Evolutionary conservation across 306 rosid genomes (phyloP).

Genomic region (Pyrus pyrifolia): DNA sequence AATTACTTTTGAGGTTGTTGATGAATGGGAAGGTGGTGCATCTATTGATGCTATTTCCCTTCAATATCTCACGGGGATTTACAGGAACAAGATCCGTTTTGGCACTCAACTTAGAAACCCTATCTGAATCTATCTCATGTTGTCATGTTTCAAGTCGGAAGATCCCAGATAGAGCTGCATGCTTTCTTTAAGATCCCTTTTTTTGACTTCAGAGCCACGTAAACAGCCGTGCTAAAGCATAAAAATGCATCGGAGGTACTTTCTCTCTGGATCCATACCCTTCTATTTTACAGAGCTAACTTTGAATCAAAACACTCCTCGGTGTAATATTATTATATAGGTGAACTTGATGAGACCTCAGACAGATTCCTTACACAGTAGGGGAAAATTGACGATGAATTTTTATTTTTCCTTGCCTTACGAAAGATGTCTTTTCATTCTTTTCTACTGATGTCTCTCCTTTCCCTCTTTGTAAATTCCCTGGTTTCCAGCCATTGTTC

Average conservation of each 20-base stretch:
- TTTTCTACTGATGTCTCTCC: neutral
- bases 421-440: neutral
- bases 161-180: slow-evolving; percentile 22
- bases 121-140: slow-evolving; percentile 22
- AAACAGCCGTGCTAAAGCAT: slow-evolving; percentile 17
- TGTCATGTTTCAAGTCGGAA: slow-evolving; percentile 23
- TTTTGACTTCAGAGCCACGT: slow-evolving; percentile 18
- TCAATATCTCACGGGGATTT: slow-evolving; percentile 36
- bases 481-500: neutral
- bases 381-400: slow-evolving; percentile 14
- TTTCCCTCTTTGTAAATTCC: neutral
- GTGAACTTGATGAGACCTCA: slow-evolving; percentile 37
- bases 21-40: slow-evolving; percentile 31
- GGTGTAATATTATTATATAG: slow-evolving; percentile 45
- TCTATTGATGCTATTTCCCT: slow-evolving; percentile 42
- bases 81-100: slow-evolving; percentile 33
- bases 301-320: slow-evolving; percentile 26
- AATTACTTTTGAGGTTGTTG: slow-evolving; percentile 34
- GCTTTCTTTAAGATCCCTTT: slow-evolving; percentile 18
- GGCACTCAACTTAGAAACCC: slow-evolving; percentile 33
- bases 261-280: slow-evolving; percentile 33
- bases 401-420: neutral
- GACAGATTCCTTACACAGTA: slow-evolving; percentile 25
- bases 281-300: slow-evolving; percentile 44
- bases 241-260: slow-evolving; percentile 38